Evolutionary conservation across 768 basidiomycete species (phyloP).

Genomic region (Naganishia kalamii): DNA sequence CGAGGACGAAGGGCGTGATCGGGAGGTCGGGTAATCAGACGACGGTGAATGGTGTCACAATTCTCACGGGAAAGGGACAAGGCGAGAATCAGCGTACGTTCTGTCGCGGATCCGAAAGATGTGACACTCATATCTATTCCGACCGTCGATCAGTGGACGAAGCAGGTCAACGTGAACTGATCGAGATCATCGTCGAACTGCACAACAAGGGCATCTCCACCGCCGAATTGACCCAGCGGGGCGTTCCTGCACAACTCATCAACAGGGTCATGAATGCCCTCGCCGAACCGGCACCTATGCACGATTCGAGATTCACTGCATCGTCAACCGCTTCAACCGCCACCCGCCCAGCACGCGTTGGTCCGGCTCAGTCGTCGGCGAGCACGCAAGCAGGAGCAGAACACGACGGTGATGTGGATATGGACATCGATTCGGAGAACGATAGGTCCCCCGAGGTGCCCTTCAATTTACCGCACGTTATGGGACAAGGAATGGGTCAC

Average conservation of each 20-base stretch:
- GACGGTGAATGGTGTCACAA: conserved; percentile 10
- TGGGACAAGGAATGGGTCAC: background rate
- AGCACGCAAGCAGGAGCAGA: background rate
- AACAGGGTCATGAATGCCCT: conserved; percentile 13
- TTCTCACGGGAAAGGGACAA: background rate
- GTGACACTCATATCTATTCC: background rate
- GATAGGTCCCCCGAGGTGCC: background rate
- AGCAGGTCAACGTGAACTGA: conserved; percentile 7
- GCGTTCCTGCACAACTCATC: conserved; percentile 4
- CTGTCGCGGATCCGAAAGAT: background rate
- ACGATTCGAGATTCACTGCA: background rate
- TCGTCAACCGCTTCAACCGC: background rate
- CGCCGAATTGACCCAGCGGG: background rate
- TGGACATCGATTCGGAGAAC: conserved; percentile 10
- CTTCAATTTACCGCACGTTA: background rate
- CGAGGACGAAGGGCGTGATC: conserved; percentile 1
- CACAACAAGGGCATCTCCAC: conserved; percentile 7
- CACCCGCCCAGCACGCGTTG: background rate
- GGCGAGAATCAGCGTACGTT: conserved; percentile 7
- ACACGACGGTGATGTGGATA: conserved; percentile 3
- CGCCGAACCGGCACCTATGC: background rate
- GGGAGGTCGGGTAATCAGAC: conserved; percentile 1
- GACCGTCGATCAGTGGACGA: background rate
- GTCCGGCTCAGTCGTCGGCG: too few relatives aligned
- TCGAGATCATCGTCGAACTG: conserved; percentile 1